Percentiles rank a stretch among this genome's conserved stretches.
Conservation (phyloP, 2,329 filamentous ascomycete genomes). For the Falciphora oryzae region DNA sequence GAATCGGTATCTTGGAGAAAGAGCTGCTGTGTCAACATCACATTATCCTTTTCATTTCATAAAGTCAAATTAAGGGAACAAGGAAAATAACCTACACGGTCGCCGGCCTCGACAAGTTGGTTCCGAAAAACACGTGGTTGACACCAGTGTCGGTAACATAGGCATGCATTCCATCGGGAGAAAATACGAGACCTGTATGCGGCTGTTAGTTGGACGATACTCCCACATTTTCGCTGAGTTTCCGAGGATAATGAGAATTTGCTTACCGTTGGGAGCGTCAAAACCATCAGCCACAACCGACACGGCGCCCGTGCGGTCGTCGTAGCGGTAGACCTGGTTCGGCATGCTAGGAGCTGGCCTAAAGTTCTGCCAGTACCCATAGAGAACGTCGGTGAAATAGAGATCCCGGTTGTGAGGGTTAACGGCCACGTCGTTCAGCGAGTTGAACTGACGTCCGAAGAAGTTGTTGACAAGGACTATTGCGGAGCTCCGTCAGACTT, state of each 20-base stretch:
- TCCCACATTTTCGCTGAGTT: not conserved
- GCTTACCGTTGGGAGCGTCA: slow-evolving; percentile 43
- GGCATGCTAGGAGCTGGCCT: slow-evolving; percentile 45
- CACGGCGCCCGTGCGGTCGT: slow-evolving; percentile 43
- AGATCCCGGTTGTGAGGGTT: slow-evolving; percentile 49
- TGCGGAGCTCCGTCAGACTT: slow-evolving; percentile 5
- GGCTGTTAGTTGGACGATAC: not conserved
- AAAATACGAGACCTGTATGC: slow-evolving; percentile 44
- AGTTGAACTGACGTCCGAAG: slow-evolving; percentile 54
- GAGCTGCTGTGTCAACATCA: not conserved
- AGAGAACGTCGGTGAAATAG: slow-evolving; percentile 60
- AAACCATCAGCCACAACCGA: slow-evolving; percentile 54
- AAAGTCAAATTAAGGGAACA: too few species aligned
- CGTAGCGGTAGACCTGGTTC: slow-evolving; percentile 54
- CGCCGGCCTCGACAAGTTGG: slow-evolving; percentile 34
- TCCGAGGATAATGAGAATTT: too few species aligned
- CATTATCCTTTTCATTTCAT: not conserved
- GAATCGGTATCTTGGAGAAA: slow-evolving; percentile 35
- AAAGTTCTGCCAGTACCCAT: slow-evolving; percentile 54
- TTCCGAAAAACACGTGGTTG: slow-evolving; percentile 36
- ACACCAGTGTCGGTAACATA: slow-evolving; percentile 53
- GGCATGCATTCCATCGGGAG: slow-evolving; percentile 42
- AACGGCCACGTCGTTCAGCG: slow-evolving; percentile 51
- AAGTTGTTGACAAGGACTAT: slow-evolving; percentile 51
- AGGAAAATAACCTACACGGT: slow-evolving; percentile 36